Percentiles rank a stretch among this genome's conserved stretches.
phyloP scores from a whole-genome alignment of 345 rosid genomes.

The Moringa oleifera region DNA sequence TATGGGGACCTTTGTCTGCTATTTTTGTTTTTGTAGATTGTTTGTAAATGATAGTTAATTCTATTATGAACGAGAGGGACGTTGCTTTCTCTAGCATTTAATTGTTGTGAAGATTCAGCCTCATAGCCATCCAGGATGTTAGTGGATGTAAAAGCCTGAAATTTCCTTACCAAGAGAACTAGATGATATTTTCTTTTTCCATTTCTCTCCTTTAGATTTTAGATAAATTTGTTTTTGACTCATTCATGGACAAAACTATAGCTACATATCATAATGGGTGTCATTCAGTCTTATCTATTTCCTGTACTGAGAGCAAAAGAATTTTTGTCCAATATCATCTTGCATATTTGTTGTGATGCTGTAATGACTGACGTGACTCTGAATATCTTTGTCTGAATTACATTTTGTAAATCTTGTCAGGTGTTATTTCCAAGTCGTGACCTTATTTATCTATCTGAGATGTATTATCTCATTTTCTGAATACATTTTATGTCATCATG shows the following conservation, averaged over 20 bases:
- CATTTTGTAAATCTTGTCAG: neutral
- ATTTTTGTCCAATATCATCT: slow-evolving; percentile 19
- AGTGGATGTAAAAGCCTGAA: slow-evolving; percentile 41
- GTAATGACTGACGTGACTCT: slow-evolving; percentile 5
- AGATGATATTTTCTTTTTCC: slow-evolving; percentile 14
- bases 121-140: slow-evolving; percentile 33
- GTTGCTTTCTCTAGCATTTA: slow-evolving; percentile 19
- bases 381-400: neutral
- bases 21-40: slow-evolving; percentile 23
- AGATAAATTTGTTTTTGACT: slow-evolving; percentile 7
- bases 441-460: neutral
- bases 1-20: slow-evolving; percentile 60
- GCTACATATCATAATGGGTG: slow-evolving; percentile 8
- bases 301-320: neutral
- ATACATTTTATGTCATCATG: neutral
- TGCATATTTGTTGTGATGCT: slow-evolving; percentile 8
- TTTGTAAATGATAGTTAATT: slow-evolving; percentile 16
- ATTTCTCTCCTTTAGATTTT: slow-evolving; percentile 6
- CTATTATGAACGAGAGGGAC: slow-evolving; percentile 25
- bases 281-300: slow-evolving; percentile 11
- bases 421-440: neutral
- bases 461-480: neutral
- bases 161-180: slow-evolving; percentile 37
- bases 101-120: slow-evolving; percentile 19
- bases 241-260: slow-evolving; percentile 16